phyloP scores from a whole-genome alignment of 257 asterid species.

The Knoxia roxburghii region DNA sequence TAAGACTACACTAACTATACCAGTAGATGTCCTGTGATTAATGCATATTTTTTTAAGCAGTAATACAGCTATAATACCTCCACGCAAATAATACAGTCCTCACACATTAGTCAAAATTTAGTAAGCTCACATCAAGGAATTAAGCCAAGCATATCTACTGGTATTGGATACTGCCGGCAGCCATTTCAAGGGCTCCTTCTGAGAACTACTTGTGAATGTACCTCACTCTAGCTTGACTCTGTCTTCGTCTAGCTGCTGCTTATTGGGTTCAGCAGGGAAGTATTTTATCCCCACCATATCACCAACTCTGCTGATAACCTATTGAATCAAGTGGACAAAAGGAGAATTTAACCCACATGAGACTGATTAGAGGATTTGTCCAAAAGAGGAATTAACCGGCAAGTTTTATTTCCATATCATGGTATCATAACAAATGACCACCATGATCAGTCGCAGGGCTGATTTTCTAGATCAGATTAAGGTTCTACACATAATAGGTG shows the following conservation, averaged over 20 bases:
- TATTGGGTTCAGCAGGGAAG: constrained; percentile 78
- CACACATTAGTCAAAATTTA: constrained; percentile 19
- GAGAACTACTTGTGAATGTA: neutral
- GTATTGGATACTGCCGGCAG: neutral
- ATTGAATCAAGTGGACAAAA: constrained; percentile 5
- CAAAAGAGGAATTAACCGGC: neutral
- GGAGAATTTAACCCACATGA: too few relatives aligned
- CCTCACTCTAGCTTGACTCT: constrained; percentile 57
- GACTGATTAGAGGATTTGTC: too few relatives aligned
- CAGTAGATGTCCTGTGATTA: constrained; percentile 7
- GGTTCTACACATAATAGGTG: neutral
- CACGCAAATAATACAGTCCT: constrained; percentile 3
- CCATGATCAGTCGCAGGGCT: neutral
- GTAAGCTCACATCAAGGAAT: constrained; percentile 10
- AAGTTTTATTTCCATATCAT: neutral
- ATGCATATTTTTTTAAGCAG: constrained; percentile 1
- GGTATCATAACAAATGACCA: neutral
- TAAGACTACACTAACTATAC: neutral
- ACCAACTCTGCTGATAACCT: constrained; percentile 80
- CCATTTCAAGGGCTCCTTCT: constrained; percentile 6
- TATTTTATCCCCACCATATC: constrained; percentile 81
- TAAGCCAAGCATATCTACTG: constrained; percentile 8
- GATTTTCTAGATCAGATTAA: neutral
- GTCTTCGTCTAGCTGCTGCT: constrained; percentile 62
- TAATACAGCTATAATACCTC: neutral